phyloP scores from a whole-genome alignment of 306 rosid genomes.

The Cyamopsis tetragonoloba region DNA sequence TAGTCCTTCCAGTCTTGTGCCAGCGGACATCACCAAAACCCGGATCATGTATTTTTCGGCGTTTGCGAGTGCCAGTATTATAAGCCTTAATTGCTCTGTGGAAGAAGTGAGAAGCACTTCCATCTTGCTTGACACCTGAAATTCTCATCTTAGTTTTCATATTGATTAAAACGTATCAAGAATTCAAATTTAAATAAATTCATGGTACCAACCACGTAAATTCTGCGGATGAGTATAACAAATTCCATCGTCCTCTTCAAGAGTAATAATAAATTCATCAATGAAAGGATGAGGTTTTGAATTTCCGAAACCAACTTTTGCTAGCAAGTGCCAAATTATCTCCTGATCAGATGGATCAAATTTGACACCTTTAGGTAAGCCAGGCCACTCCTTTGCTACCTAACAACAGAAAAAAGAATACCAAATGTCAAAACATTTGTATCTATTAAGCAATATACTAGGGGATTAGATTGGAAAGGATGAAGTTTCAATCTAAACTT shows the following conservation, averaged over 20 bases:
- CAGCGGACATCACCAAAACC: conserved; percentile 81
- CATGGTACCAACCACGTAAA: conserved; percentile 57
- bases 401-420: conserved; percentile 30
- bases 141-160: not conserved
- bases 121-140: conserved; percentile 77
- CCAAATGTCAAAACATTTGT: conserved; percentile 1
- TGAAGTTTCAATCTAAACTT: conserved; percentile 8
- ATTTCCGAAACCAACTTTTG: conserved; percentile 53
- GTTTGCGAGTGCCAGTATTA: conserved; percentile 75
- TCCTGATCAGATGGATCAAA: conserved; percentile 90
- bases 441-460: not conserved
- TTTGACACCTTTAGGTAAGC: conserved; percentile 87
- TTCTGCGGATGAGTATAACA: conserved; percentile 78
- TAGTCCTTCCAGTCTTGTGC: conserved; percentile 92
- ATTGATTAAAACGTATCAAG: conserved; percentile 10
- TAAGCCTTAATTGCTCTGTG: conserved; percentile 86
- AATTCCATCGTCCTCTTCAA: conserved; percentile 65
- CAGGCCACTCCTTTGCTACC: conserved; percentile 86
- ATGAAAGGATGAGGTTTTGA: conserved; percentile 68
- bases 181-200: conserved; percentile 4
- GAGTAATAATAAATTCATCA: conserved; percentile 62
- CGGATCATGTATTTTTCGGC: conserved; percentile 57
- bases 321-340: conserved; percentile 68
- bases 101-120: conserved; percentile 73
- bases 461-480: not conserved